Base-by-base conservation (phyloP, 139 green algal species). In the Chlamydomonas sp. region DNA sequence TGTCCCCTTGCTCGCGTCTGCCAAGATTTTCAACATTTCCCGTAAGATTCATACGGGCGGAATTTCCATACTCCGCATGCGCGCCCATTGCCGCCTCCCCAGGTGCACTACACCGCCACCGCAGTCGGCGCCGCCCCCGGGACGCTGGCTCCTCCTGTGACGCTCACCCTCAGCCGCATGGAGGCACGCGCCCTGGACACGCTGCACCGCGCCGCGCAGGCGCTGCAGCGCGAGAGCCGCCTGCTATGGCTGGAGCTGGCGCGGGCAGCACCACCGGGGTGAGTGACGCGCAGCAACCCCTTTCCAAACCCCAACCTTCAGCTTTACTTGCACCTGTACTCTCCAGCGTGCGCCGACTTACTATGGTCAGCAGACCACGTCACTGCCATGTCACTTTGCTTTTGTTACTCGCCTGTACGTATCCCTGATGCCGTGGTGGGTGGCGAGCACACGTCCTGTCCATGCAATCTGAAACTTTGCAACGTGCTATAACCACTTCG, bases 71-170 rank as follows among this genome's bases (percentile, higher is more conserved):
- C 5, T 15, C 64, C 18, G 18, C 72, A 5, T 63, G 20, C 62
- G 1, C 62, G 62, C 61, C 12, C n/a, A 5, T 57, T n/a, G 59
- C 6, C 2, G 18, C 14, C 4, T 12, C 1, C 57, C 9, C 82
- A 86, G 82, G 61, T 86, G 14, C 82, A 73, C 71, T 86, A 80
- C 82, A 79, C 80, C 60, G 69, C 80, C 80, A 78, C 82, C 2
- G 71, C 72, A 0, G 57, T 79, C 71, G 82, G 71, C 69, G 71
- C 20, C 0, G 18, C 16, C 60, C 15, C 71, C 60, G 59, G 61
- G 5, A 16, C n/a, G 6, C 20, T n/a, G n/a, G 71, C 71, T 5
- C 69, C 82, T 1, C 82, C 82, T 61, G 60, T 86, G 71, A 86
- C 82, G 20, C 82, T 86, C 20, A 86, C 60, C 0, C 82, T 86